Evolutionary conservation across 2,329 filamentous ascomycete species (phyloP), one percentile per base, ranked within the genome.

Genomic region (Pseudocercospora macadamiae): DNA sequence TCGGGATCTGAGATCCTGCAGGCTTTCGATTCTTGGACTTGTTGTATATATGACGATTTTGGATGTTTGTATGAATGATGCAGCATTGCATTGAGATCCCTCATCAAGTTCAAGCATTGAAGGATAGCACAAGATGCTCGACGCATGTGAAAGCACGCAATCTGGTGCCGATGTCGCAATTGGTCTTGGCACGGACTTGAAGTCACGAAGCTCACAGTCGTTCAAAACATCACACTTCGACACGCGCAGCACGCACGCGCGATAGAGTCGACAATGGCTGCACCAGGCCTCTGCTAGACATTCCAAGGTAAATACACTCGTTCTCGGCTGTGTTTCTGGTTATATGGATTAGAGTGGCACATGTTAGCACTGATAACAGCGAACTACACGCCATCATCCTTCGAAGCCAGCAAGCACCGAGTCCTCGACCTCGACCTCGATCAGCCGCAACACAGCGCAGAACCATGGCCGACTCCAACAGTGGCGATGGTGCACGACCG

Each of bases 391-490:
- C 12, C 12, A 12, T 32, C 28, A 7, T 32, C 28, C 6, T 6
- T 32, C 28, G 28, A 32, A 12, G 6, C 28, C 28, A 7, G 6
- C 28, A 12, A 32, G 28, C 12, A 7, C 28, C 28, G 28, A 32
- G 28, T 32, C 28, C 12, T 6, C 19, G 12, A 1, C 6, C 39
- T 10, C 39, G 7, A 10, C 19, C 16, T 45, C 18, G 12, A 45
- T 4, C 47, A 34, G 23, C 26, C 2, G 18, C 26, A 8, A 3
- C 14, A 10, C 26, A 30, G 28, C 4, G 5, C 19, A 36, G 28
- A 18, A 53, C n/a, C 39, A 61, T 61, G 59, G 37, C 55, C 16
- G 51, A 18, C 52, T 55, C 44, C 30, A 51, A 47, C 14, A 10
- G 48, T 7, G 53, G 30, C 18, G 21, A 39, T 18, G 37, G 7